Conservation (phyloP, 768 basidiomycete genomes). For the Hericium coralloides region DNA sequence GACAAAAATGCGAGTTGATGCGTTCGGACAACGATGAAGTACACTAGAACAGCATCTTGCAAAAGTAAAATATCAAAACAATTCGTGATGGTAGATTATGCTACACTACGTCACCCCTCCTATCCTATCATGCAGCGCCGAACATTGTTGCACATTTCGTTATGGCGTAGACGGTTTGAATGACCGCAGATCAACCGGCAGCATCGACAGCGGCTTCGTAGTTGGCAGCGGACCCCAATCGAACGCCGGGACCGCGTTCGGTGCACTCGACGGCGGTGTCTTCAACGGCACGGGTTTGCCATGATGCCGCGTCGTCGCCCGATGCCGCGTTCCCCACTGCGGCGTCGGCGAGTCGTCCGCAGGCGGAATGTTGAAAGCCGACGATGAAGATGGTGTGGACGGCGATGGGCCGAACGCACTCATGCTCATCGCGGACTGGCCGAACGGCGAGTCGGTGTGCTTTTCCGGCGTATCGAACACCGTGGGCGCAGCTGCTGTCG, state of each 20-base stretch:
- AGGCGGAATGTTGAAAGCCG: constrained; percentile 4
- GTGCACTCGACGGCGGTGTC: constrained; percentile 14
- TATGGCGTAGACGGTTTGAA: constrained; percentile 1
- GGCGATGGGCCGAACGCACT: not conserved
- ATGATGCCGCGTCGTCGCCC: constrained; percentile 18
- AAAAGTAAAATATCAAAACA: not conserved
- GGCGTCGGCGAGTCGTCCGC: not conserved
- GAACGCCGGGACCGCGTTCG: constrained; percentile 24
- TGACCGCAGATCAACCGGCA: constrained; percentile 10
- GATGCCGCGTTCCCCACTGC: constrained; percentile 5
- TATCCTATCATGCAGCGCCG: not conserved
- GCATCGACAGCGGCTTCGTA: constrained; percentile 10
- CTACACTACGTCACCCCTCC: not conserved
- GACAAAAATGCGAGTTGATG: constrained; percentile 1
- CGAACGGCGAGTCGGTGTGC: constrained; percentile 1
- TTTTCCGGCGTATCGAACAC: constrained; percentile 9
- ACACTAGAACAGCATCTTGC: not conserved
- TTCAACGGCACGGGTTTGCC: constrained; percentile 25
- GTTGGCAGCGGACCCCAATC: constrained; percentile 56
- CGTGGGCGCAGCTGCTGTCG: constrained; percentile 21
- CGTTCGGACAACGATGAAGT: not conserved
- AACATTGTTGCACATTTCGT: not conserved
- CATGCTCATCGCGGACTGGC: not conserved
- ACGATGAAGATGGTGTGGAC: not conserved
- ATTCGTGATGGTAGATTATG: constrained; percentile 1